These are phyloP conservation scores for Talaromyces stipitatus DNA, from an alignment of 495 filamentous ascomycete species.

Conservation along the genomic window DNA sequence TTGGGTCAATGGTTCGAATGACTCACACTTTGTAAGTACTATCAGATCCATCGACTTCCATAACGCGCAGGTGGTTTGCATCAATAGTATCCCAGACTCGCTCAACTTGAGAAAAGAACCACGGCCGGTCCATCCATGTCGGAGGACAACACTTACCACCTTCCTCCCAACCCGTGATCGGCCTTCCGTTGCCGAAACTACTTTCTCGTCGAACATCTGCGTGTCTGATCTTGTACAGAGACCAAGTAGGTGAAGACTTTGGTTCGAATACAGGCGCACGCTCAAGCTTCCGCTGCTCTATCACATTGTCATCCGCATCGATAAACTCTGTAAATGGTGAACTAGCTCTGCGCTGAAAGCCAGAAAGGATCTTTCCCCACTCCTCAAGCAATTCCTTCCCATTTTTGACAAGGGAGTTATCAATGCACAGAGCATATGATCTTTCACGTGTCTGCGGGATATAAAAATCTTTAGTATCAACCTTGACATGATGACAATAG, in stretches of 20 bases:
- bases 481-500: slow-evolving; percentile 23
- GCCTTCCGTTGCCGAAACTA: slow-evolving; percentile 42
- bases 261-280: slow-evolving; percentile 36
- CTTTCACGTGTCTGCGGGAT: slow-evolving; percentile 71
- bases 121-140: slow-evolving; percentile 48
- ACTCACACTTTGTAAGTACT: slow-evolving; percentile 55
- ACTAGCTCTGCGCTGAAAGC: slow-evolving; percentile 52
- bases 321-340: slow-evolving; percentile 57
- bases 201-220: slow-evolving; percentile 35
- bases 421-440: slow-evolving; percentile 63
- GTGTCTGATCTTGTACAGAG: slow-evolving; percentile 48
- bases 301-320: slow-evolving; percentile 45
- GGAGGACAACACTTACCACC: slow-evolving; percentile 40
- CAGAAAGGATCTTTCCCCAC: slow-evolving; percentile 31
- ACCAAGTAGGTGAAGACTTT: slow-evolving; percentile 38
- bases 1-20: slow-evolving; percentile 8
- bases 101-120: slow-evolving; percentile 39
- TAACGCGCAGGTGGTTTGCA: slow-evolving; percentile 45
- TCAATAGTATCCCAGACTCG: slow-evolving; percentile 65
- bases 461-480: slow-evolving; percentile 73
- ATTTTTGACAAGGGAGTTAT: slow-evolving; percentile 25
- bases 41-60: slow-evolving; percentile 40
- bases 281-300: slow-evolving; percentile 45
- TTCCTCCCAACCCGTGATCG: slow-evolving; percentile 50
- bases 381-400: slow-evolving; percentile 9